phyloP scores from a whole-genome alignment of 2,329 filamentous ascomycete genomes.

The Trichoderma koningii region DNA sequence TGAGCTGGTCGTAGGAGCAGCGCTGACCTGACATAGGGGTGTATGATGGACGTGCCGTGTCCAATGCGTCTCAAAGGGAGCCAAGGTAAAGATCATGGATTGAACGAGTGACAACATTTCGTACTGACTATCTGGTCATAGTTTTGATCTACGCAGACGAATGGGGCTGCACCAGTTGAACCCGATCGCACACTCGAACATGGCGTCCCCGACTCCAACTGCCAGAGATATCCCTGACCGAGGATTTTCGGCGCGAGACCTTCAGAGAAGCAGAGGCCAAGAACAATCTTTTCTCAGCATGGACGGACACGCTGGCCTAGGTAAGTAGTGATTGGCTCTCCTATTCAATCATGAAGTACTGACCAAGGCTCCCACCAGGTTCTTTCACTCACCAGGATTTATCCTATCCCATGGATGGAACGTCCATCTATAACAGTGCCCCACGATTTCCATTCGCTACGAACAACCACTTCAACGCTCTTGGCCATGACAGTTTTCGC shows the following conservation, averaged over 20 bases:
- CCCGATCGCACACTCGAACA: constrained; percentile 43
- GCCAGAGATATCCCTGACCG: constrained; percentile 36
- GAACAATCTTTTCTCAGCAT: constrained; percentile 27
- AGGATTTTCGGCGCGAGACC: constrained; percentile 34
- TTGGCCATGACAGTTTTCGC: constrained; percentile 36
- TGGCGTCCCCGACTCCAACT: constrained; percentile 42
- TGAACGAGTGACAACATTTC: neutral
- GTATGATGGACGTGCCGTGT: constrained; percentile 33
- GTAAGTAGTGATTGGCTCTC: constrained; percentile 26
- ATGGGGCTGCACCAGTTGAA: constrained; percentile 43
- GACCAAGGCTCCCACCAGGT: constrained; percentile 29
- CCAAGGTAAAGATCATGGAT: constrained; percentile 32
- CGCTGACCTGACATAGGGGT: constrained; percentile 33
- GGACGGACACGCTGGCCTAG: constrained; percentile 23
- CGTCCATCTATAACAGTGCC: constrained; percentile 38
- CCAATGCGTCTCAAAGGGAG: constrained; percentile 31
- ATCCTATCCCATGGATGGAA: constrained; percentile 37
- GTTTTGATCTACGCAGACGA: constrained; percentile 40
- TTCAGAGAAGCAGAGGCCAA: constrained; percentile 31
- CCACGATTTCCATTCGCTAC: constrained; percentile 36
- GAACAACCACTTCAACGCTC: constrained; percentile 33
- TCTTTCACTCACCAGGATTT: constrained; percentile 36
- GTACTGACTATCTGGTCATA: constrained; percentile 22
- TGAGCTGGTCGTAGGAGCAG: neutral
- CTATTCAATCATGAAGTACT: neutral